phyloP scores from a whole-genome alignment of 2,329 filamentous ascomycete species.

The Diaporthe citriasiana region DNA sequence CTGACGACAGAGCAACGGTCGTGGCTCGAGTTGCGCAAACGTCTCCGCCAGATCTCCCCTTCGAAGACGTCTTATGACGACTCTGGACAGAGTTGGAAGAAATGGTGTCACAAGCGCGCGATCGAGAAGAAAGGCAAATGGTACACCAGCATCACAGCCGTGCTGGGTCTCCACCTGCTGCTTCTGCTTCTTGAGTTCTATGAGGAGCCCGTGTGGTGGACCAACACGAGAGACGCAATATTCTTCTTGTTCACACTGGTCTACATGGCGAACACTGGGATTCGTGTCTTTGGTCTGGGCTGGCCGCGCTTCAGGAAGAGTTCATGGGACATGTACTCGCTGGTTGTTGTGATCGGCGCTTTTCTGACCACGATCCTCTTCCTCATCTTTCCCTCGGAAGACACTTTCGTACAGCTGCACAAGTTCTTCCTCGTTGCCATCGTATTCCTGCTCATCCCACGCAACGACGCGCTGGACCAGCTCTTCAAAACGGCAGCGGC shows the following conservation, averaged over 20 bases:
- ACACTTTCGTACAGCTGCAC: conserved; percentile 83
- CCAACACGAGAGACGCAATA: conserved; percentile 76
- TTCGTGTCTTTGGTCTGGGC: conserved; percentile 89
- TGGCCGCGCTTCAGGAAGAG: conserved; percentile 94
- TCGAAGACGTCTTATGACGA: conserved; percentile 91
- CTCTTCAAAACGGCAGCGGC: conserved; percentile 98
- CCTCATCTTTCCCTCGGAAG: conserved; percentile 70
- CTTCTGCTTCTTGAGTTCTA: conserved; percentile 90
- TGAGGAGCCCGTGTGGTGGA: conserved; percentile 80
- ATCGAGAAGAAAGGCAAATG: conserved; percentile 95
- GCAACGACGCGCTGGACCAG: conserved; percentile 97
- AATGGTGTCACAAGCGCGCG: conserved; percentile 95
- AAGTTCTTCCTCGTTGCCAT: conserved; percentile 95
- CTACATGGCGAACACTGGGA: conserved; percentile 85
- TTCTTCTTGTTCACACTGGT: conserved; percentile 87
- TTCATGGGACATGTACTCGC: conserved; percentile 94
- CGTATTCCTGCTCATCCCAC: conserved; percentile 89
- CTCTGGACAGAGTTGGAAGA: conserved; percentile 82
- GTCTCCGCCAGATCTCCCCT: conserved; percentile 91
- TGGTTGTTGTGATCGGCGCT: conserved; percentile 83
- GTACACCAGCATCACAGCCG: conserved; percentile 84
- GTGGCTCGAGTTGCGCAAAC: conserved; percentile 94
- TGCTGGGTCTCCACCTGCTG: conserved; percentile 86
- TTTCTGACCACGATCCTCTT: conserved; percentile 86
- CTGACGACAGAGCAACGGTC: conserved; percentile 95